Evolutionary conservation across 1,139 yeast genomes (phyloP), one percentile per base, ranked within the genome.

Genomic region (Pichia sp.): DNA sequence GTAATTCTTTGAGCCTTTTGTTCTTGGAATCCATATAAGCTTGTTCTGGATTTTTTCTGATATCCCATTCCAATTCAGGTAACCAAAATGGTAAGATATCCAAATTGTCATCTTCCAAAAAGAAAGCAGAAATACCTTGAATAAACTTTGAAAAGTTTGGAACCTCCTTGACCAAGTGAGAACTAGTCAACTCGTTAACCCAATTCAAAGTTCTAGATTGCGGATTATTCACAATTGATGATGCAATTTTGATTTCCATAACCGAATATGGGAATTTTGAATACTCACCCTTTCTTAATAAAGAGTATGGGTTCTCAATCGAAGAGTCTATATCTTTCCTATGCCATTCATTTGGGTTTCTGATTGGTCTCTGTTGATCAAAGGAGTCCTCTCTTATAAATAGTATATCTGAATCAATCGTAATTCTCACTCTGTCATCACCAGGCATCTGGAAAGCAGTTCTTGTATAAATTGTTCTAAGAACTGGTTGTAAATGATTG

Each of bases 381-480:
- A 91, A 85, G 0, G 93, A 71, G 68, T 93, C 98, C 69, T 93
- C 99, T 64, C 98, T 81, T 55, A 93, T 85, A 65, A 88, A 90
- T 49, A 85, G 69, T 55, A 93, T 81, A 66, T 93, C 93, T 12
- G 95, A 86, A 70, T 93, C 99, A 58, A 93, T 86, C 40, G 89
- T 84, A 55, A 91, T 83, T 67, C 97, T 82, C 46, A 91, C 85
- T 63, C 90, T 80, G 66, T 90, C 95, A 67, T 93, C 98, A 55
- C 98, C 98, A 1, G 99, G 99, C 60, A 93, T 91, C 73, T 93
- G 97, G 75, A 93, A 93, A 1, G 98, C 98, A 16, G 96, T 88
- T 69, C 99, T 80, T 44, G 89, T 87, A 70, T 88, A 90, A 44
- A 85, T 80, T 4, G 96, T 81, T 71, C 99, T 83, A 66, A 93